Percentiles rank a stretch among this genome's conserved stretches.
Evolutionary conservation across 176 grass and related monocot species (phyloP).

Genomic region (Sorghum bicolor): Sorghum_bicolor_NCBIv3 NC_012878.2:42810501-42811000

Average conservation of each 20-base stretch:
- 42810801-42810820: constrained; percentile 42
- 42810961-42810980: constrained; percentile 39
- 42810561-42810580: constrained; percentile 44
- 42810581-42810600: constrained; percentile 53
- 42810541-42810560: constrained; percentile 43
- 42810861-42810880: constrained; percentile 17
- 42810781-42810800: constrained; percentile 33
- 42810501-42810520: constrained; percentile 33
- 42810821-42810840: constrained; percentile 43
- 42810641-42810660: constrained; percentile 44
- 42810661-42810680: constrained; percentile 43
- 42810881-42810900: constrained; percentile 22
- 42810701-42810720: constrained; percentile 32
- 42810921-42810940: constrained; percentile 29
- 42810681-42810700: constrained; percentile 42
- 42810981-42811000: constrained; percentile 27
- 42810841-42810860: constrained; percentile 29
- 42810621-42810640: constrained; percentile 48
- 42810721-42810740: background rate
- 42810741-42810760: constrained; percentile 33
- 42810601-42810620: constrained; percentile 53
- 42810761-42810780: constrained; percentile 53
- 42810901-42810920: constrained; percentile 31
- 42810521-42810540: constrained; percentile 15
- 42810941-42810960: constrained; percentile 17